These are phyloP conservation scores for Arthrinium phaeospermum DNA, from an alignment of 2,329 filamentous ascomycete genomes.

Conservation along the genomic window DNA sequence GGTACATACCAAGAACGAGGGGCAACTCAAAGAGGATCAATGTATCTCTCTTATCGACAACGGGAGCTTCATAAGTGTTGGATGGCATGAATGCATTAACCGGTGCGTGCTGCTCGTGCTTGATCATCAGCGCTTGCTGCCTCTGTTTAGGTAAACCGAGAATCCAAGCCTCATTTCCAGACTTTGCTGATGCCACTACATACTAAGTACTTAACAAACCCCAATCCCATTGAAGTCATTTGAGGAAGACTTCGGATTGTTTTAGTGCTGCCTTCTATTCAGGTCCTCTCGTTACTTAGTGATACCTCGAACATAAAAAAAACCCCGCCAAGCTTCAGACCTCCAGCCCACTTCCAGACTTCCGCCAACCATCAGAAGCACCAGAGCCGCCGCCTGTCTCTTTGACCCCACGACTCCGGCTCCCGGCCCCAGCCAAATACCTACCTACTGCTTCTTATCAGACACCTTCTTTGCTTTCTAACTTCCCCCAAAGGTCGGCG, in stretches of 20 bases:
- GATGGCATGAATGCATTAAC: not conserved
- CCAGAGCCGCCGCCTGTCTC: conserved; percentile 6
- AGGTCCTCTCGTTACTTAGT: not conserved
- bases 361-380: not conserved
- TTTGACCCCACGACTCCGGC: conserved; percentile 12
- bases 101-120: not conserved
- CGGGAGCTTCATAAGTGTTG: not conserved
- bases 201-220: not conserved
- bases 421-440: not conserved
- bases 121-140: not conserved
- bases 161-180: not conserved
- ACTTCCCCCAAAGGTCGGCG: not conserved
- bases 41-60: not conserved
- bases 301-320: not conserved
- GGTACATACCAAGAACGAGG: not conserved
- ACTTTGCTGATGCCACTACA: not conserved
- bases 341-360: conserved; percentile 8
- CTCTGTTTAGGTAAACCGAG: not conserved
- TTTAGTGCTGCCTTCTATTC: not conserved
- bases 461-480: not conserved
- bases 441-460: not conserved
- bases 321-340: conserved; percentile 5
- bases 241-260: not conserved
- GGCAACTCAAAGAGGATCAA: not conserved
- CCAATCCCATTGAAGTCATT: not conserved